These are phyloP conservation scores for Rhodofomes roseus DNA, from an alignment of 1,284 basidiomycete genomes.

Conservation along the genomic window DNA sequence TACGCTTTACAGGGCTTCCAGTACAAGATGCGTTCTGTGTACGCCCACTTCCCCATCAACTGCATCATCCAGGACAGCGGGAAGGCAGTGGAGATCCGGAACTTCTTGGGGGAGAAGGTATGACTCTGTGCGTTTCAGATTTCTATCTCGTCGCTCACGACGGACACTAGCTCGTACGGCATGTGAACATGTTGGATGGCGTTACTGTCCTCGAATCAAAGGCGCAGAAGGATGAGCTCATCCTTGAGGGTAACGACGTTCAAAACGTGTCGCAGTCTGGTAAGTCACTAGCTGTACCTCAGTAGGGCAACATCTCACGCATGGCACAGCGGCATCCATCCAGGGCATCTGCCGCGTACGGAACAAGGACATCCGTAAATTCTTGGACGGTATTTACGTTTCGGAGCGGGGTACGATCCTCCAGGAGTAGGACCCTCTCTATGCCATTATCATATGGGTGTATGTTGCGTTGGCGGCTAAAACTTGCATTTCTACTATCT, in stretches of 20 bases:
- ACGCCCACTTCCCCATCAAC: constrained; percentile 99
- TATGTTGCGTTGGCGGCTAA: constrained; percentile 18
- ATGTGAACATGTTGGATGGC: constrained; percentile 91
- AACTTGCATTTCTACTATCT: constrained; percentile 19
- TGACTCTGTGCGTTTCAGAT: constrained; percentile 9
- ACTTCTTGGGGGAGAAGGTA: constrained; percentile 97
- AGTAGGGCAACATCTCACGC: not conserved
- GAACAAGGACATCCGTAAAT: constrained; percentile 98
- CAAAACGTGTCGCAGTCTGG: constrained; percentile 95
- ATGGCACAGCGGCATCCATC: constrained; percentile 78
- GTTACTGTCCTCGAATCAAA: constrained; percentile 89
- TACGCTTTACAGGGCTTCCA: constrained; percentile 75
- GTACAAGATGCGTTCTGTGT: constrained; percentile 99
- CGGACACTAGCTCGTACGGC: constrained; percentile 76
- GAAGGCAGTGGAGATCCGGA: constrained; percentile 88
- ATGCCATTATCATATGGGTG: constrained; percentile 11
- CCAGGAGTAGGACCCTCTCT: constrained; percentile 31
- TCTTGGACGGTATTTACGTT: constrained; percentile 91
- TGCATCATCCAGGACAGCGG: constrained; percentile 91
- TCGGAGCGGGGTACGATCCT: constrained; percentile 75
- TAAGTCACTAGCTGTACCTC: constrained; percentile 27
- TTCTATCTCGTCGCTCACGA: not conserved
- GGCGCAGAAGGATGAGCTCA: constrained; percentile 94
- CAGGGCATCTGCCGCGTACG: constrained; percentile 93
- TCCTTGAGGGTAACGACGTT: constrained; percentile 92